phyloP scores from a whole-genome alignment of 2,329 filamentous ascomycete genomes.

The Botryotinia globosa region DNA sequence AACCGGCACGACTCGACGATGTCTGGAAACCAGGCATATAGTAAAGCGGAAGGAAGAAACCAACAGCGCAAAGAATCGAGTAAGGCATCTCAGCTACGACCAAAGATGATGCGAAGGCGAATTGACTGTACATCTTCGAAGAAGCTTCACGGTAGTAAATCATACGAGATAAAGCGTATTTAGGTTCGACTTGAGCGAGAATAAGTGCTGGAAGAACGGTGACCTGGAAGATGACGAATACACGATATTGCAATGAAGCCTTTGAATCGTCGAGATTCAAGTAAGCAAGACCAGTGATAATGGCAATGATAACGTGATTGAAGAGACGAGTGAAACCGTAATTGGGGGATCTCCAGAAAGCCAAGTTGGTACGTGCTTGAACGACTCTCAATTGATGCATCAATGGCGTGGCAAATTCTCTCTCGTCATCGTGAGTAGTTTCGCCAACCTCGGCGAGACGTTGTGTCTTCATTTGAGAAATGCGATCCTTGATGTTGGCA shows the following conservation, averaged over 20 bases:
- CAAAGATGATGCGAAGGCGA: conserved; percentile 75
- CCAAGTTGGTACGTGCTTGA: conserved; percentile 67
- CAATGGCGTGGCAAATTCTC: conserved; percentile 79
- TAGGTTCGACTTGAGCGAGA: conserved; percentile 78
- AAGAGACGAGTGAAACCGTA: conserved; percentile 87
- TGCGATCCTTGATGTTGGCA: conserved; percentile 52
- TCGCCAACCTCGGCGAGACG: conserved; percentile 47
- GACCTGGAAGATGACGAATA: conserved; percentile 89
- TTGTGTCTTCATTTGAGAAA: conserved; percentile 52
- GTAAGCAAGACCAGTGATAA: conserved; percentile 77
- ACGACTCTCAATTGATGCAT: conserved; percentile 77
- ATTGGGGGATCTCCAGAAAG: conserved; percentile 83
- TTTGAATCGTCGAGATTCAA: conserved; percentile 74
- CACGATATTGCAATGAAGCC: conserved; percentile 74
- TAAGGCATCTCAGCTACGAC: conserved; percentile 85
- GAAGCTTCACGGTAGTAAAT: conserved; percentile 85
- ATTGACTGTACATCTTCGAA: conserved; percentile 80
- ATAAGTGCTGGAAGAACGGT: conserved; percentile 81
- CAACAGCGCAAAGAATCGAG: conserved; percentile 72
- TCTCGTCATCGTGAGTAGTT: conserved; percentile 47
- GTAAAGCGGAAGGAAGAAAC: conserved; percentile 81
- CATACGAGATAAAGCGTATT: conserved; percentile 75
- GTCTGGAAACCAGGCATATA: conserved; percentile 74
- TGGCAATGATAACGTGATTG: conserved; percentile 74
- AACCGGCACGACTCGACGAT: conserved; percentile 66